phyloP scores from a whole-genome alignment of 208 protist genomes.

The Leishmania martiniquensis region DNA sequence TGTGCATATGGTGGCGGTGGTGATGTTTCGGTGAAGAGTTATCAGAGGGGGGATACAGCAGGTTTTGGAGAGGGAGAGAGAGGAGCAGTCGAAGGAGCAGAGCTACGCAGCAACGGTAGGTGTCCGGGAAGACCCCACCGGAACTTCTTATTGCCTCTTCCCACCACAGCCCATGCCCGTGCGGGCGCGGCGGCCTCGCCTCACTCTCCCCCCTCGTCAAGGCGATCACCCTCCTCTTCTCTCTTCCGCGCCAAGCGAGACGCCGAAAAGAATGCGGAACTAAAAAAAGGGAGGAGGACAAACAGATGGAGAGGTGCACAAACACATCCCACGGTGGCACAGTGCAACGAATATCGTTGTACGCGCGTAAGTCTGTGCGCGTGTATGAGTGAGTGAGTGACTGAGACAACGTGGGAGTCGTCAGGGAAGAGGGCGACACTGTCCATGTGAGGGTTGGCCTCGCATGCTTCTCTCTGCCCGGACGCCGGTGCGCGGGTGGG shows the following conservation, averaged over 20 bases:
- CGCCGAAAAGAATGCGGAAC: neutral
- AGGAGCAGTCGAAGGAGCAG: neutral
- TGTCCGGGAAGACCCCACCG: neutral
- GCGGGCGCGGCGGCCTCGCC: neutral
- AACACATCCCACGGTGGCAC: too few species aligned
- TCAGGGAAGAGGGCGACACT: neutral
- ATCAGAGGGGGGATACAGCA: neutral
- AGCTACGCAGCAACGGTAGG: neutral
- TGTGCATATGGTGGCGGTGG: neutral
- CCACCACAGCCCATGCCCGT: neutral
- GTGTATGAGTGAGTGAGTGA: neutral
- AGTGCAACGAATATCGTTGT: too few species aligned
- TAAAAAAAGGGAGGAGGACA: too few species aligned
- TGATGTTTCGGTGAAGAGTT: neutral
- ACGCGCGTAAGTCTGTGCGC: too few species aligned
- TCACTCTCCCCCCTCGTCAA: too few species aligned
- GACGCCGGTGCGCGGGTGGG: too few species aligned
- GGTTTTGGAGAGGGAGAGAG: neutral
- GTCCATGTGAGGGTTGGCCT: neutral
- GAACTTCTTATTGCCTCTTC: neutral
- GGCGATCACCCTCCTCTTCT: too few species aligned
- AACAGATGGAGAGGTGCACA: too few species aligned
- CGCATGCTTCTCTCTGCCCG: too few species aligned
- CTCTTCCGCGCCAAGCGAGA: neutral
- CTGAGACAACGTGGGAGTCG: neutral